phyloP scores from a whole-genome alignment of 1,284 basidiomycete genomes.

The Blastosporella zonata region DNA sequence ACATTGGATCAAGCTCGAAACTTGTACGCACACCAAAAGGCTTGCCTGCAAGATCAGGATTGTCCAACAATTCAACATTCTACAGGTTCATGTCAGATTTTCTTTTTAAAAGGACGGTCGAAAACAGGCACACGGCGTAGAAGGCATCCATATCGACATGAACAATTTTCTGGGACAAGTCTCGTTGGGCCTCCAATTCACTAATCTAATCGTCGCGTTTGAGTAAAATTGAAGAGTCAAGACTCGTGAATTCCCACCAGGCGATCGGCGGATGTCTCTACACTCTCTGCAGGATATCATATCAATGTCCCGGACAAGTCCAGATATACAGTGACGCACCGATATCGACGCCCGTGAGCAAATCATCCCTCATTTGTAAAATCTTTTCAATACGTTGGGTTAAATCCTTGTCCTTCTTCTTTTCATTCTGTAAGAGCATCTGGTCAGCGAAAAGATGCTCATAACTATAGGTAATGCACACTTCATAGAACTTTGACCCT shows the following conservation, averaged over 20 bases:
- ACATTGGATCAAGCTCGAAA: not conserved
- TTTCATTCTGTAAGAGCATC: constrained; percentile 64
- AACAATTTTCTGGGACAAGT: constrained; percentile 81
- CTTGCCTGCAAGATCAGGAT: constrained; percentile 79
- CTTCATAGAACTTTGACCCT: constrained; percentile 83
- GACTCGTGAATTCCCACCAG: constrained; percentile 35
- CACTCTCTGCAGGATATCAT: constrained; percentile 37
- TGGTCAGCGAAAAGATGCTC: not conserved
- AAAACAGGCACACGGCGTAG: constrained; percentile 36
- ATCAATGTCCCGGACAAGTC: not conserved
- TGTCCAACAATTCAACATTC: constrained; percentile 75
- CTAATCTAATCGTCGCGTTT: constrained; percentile 49
- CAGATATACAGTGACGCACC: constrained; percentile 38
- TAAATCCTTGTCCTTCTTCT: constrained; percentile 77
- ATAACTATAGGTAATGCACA: constrained; percentile 26
- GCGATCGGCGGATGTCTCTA: constrained; percentile 53
- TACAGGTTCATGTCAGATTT: constrained; percentile 21
- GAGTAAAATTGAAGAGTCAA: not conserved
- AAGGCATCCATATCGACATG: constrained; percentile 87
- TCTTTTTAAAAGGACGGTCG: not conserved
- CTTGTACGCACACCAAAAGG: constrained; percentile 76
- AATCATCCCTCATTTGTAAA: constrained; percentile 63
- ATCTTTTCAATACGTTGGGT: constrained; percentile 70
- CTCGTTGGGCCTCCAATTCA: constrained; percentile 75
- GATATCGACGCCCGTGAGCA: constrained; percentile 53